Evolutionary conservation across 345 rosid species (phyloP), one percentile per base, ranked within the genome.

Genomic region (Brassica carinata): DNA sequence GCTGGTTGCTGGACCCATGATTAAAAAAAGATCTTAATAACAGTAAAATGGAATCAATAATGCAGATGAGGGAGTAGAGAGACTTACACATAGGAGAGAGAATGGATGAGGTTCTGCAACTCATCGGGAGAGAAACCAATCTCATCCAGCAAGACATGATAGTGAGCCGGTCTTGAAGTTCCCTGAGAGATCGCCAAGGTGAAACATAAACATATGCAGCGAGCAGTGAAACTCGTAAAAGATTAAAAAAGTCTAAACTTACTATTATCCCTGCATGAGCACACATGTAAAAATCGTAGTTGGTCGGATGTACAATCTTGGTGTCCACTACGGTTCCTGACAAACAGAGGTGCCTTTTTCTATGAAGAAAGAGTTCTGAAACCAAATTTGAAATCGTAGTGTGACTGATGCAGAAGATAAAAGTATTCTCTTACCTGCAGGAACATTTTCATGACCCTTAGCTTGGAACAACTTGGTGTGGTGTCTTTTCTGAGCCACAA

Each of bases 241-340:
- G 26, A 19, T 8, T 67, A 68, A 66, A 19, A 0, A n/a, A 3
- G 15, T 62, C 40, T 53, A 59, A 71, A 84, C 97, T 81, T 82
- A 95, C 98, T 26, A 91, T 81, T 15, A 17, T 55, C 8, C 62
- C 62, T 7, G 62, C 62, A 55, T 55, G 62, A 17, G 62, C 62
- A 55, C 62, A 55, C 62, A 55, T 55, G 62, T 55, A 55, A 17
- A 55, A 55, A 17, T 55, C 62, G 62, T 55, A 55, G 62, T 55
- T 55, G 23, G 62, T 55, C 62, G 62, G 62, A 3, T 55, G 62
- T 55, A 55, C 62, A 55, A 55, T 55, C 62, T 55, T 85, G 72
- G 93, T 86, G 77, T 93, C 98, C 83, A 95, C 97, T 14, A 93
- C 89, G 5, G 98, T 95, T 75, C 97, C 98, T 90, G 86, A 57